Evolutionary conservation across 148 eudicot genomes (phyloP), one percentile per base, ranked within the genome.

Genomic region (Persicaria tinctoria): DNA sequence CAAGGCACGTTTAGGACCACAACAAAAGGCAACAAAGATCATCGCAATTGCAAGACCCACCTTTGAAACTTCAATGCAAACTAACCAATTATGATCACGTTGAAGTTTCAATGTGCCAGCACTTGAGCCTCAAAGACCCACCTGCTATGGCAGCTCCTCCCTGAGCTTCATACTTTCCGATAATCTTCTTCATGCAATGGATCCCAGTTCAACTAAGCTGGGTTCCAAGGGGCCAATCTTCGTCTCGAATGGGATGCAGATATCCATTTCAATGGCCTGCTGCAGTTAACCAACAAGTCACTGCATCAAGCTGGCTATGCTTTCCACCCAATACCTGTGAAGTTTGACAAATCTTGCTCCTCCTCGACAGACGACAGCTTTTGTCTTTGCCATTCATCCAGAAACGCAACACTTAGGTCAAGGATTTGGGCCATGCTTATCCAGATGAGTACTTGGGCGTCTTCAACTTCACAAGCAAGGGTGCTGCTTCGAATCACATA

Each of bases 191-290:
- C 41, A 32, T 32, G 41, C 41, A 1, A 49, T 49, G 51, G 51
- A 68, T 16, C 64, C 20, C 64, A 59, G 17, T 74, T 74, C 63
- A 57, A 20, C 20, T 74, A 74, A 48, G 18, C 57, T 57, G 76
- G 68, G 12, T 75, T 75, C 56, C 70, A 47, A 62, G 77, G 77
- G 59, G 53, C 44, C 9, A 47, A 75, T 46, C 45, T 75, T 46
- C 69, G 5, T 62, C 44, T 60, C 17, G 77, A 75, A 45, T 55
- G 55, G 45, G 45, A 10, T 12, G 70, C 77, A 5, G 27, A 13
- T 6, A 20, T 62, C 57, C 70, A 75, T 20, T 54, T 54, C 13
- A 48, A 59, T 20, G 64, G 64, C 18, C 64, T 59, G 3, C 20
- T 20, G 18, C 64, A 59, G 27, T 20, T 59, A 59, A 59, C 64